Percentiles rank a stretch among this genome's conserved stretches.
phyloP scores from a whole-genome alignment of 1,284 basidiomycete genomes.

The Trichosporon ovoides region DNA sequence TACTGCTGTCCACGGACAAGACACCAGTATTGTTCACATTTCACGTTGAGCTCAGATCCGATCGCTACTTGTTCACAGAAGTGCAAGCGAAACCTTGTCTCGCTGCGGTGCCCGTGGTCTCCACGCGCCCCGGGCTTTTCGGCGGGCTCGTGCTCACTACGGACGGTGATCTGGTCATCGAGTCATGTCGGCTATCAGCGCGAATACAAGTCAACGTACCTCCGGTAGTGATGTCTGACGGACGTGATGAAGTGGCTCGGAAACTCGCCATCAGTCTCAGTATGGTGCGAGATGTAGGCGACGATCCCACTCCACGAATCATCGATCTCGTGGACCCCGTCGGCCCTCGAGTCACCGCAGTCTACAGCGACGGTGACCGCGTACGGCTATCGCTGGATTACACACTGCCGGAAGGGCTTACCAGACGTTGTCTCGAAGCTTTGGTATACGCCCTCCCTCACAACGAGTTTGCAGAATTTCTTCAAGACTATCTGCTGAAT shows the following conservation, averaged over 20 bases:
- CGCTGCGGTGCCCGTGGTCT: slow-evolving; percentile 58
- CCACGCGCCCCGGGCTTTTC: slow-evolving; percentile 58
- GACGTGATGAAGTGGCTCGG: slow-evolving; percentile 29
- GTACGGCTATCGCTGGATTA: slow-evolving; percentile 55
- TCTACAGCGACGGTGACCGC: slow-evolving; percentile 53
- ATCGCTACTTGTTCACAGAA: slow-evolving; percentile 28
- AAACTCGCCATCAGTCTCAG: slow-evolving; percentile 34
- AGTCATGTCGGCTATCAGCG: not conserved
- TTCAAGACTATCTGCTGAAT: not conserved
- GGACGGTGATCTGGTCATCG: slow-evolving; percentile 50
- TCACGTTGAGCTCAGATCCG: slow-evolving; percentile 44
- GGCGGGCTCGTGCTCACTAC: slow-evolving; percentile 64
- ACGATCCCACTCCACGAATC: slow-evolving; percentile 6
- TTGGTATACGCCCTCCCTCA: slow-evolving; percentile 56
- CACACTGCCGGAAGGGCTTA: slow-evolving; percentile 55
- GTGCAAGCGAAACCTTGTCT: slow-evolving; percentile 47
- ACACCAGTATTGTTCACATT: slow-evolving; percentile 56
- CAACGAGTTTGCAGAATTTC: slow-evolving; percentile 28
- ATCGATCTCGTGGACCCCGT: slow-evolving; percentile 47
- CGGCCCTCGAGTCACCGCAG: slow-evolving; percentile 52
- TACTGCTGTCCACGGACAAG: slow-evolving; percentile 52
- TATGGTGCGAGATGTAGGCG: slow-evolving; percentile 27
- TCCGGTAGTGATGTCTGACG: slow-evolving; percentile 27
- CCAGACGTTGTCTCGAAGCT: slow-evolving; percentile 58
- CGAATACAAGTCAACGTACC: slow-evolving; percentile 35